Conservation (phyloP, 768 basidiomycete species). For the Mycena belliarum region DNA sequence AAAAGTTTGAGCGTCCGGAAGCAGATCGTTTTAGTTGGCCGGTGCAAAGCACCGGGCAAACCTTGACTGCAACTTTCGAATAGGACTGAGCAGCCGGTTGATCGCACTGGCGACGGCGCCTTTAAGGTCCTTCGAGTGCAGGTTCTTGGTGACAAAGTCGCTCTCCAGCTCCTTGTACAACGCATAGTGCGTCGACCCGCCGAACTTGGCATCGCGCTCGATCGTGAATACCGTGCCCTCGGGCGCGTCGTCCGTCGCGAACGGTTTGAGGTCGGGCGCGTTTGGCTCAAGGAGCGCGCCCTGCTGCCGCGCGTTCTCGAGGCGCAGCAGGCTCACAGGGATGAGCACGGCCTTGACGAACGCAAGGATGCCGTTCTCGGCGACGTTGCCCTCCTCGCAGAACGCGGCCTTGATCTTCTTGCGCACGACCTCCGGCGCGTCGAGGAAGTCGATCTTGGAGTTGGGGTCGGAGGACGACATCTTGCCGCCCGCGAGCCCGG, state of each 20-base stretch:
- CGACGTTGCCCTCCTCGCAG: conserved; percentile 89
- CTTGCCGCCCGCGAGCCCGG: conserved; percentile 91
- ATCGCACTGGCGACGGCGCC: conserved; percentile 72
- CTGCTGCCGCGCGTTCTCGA: conserved; percentile 53
- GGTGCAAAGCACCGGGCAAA: too few relatives aligned
- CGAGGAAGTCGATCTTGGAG: conserved; percentile 97
- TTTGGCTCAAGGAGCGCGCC: conserved; percentile 49
- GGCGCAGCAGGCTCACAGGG: conserved; percentile 76
- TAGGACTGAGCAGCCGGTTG: conserved; percentile 73
- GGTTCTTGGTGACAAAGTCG: conserved; percentile 71
- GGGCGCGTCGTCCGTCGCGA: conserved; percentile 69
- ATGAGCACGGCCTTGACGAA: conserved; percentile 89
- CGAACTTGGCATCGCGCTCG: conserved; percentile 74
- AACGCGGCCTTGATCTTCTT: conserved; percentile 92
- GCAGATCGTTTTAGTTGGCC: too few relatives aligned
- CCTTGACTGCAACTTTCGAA: too few relatives aligned
- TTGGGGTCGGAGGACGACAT: conserved; percentile 99
- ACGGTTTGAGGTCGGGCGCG: conserved; percentile 56
- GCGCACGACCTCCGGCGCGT: conserved; percentile 77
- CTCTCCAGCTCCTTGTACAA: conserved; percentile 65
- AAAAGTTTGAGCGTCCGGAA: conserved; percentile 96
- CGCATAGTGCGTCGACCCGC: conserved; percentile 76
- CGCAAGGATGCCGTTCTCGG: conserved; percentile 85
- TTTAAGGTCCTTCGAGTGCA: conserved; percentile 94
- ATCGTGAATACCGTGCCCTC: conserved; percentile 83